Evolutionary conservation across 495 filamentous ascomycete genomes (phyloP).

Genomic region (Xylaria longipes): DNA sequence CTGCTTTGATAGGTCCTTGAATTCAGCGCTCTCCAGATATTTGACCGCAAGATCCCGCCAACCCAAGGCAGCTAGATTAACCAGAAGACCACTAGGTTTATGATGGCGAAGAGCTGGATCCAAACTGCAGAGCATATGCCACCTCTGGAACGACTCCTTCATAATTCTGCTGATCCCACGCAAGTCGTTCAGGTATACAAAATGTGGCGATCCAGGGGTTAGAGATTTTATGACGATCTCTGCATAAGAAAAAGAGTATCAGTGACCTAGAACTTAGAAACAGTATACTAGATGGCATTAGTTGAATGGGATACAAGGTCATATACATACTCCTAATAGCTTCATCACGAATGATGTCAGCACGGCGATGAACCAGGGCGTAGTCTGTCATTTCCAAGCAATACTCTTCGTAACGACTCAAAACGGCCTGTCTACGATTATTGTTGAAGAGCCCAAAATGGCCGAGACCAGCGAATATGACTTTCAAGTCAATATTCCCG

Average conservation of each 20-base stretch:
- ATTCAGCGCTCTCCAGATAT: constrained; percentile 19
- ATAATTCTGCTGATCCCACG: constrained; percentile 18
- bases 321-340: constrained; percentile 1
- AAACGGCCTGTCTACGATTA: not conserved
- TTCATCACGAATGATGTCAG: constrained; percentile 24
- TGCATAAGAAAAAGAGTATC: not conserved
- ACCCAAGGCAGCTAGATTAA: constrained; percentile 25
- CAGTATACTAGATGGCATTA: not conserved
- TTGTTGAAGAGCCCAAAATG: constrained; percentile 23
- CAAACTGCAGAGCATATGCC: constrained; percentile 20
- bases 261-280: not conserved
- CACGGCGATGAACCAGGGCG: constrained; percentile 16
- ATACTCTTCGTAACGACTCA: constrained; percentile 34
- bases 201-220: not conserved
- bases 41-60: constrained; percentile 34
- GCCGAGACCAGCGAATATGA: constrained; percentile 33
- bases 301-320: not conserved
- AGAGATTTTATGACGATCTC: constrained; percentile 14
- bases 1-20: constrained; percentile 18
- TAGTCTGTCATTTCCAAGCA: constrained; percentile 31
- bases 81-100: constrained; percentile 24
- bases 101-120: not conserved
- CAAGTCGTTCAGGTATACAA: not conserved
- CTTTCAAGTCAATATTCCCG: constrained; percentile 30
- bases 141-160: constrained; percentile 15